These are phyloP conservation scores for Haplosporangium sp. DNA, from an alignment of 371 early-diverging fungal species.

Conservation along the genomic window DNA sequence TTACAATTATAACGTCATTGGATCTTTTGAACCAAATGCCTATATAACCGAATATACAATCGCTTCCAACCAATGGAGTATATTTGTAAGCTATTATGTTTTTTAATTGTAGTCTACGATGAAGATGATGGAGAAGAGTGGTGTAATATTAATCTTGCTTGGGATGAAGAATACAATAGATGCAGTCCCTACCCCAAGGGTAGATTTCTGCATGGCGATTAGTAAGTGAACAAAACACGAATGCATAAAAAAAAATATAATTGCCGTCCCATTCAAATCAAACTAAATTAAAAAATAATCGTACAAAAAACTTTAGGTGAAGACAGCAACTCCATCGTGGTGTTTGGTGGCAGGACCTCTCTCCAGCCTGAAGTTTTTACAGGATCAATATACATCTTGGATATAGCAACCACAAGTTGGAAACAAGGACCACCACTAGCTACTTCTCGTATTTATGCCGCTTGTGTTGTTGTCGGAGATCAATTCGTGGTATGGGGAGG, in stretches of 20 bases:
- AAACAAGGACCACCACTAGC: neutral
- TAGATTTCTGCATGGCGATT: constrained; percentile 8
- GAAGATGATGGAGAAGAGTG: too few relatives aligned
- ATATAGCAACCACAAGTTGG: constrained; percentile 19
- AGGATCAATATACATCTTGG: constrained; percentile 15
- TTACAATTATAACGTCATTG: neutral
- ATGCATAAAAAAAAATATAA: too few relatives aligned
- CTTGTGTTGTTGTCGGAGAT: constrained; percentile 22
- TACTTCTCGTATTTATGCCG: constrained; percentile 6
- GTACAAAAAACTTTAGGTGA: constrained; percentile 3
- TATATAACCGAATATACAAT: constrained; percentile 5
- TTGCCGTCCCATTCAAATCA: too few relatives aligned
- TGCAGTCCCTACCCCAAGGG: constrained; percentile 4
- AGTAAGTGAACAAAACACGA: too few relatives aligned
- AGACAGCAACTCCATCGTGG: constrained; percentile 27
- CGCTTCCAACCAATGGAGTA: neutral
- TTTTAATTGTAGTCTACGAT: neutral
- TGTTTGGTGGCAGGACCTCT: constrained; percentile 27
- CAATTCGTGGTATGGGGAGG: constrained; percentile 16
- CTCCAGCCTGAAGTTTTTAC: neutral
- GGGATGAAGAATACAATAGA: neutral
- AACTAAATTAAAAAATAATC: too few relatives aligned
- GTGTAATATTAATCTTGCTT: too few relatives aligned
- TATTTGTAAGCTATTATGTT: constrained; percentile 1
- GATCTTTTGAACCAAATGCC: neutral